Base-by-base conservation (phyloP, 1,139 yeast genomes). In the Saccharomyces hybrid region DNA sequence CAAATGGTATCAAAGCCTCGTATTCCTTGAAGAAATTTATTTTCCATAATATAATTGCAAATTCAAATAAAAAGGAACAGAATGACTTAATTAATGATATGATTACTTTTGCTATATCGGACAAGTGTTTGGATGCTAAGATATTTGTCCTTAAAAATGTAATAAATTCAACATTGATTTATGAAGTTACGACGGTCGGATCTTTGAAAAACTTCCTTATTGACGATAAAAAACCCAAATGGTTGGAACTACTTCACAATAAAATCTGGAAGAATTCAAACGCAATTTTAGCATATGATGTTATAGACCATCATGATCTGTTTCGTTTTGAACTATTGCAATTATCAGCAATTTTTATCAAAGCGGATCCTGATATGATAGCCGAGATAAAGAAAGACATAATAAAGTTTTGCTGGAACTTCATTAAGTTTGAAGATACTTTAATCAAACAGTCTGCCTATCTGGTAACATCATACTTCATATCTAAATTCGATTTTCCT, bases 371-470 rank as follows among this genome's bases (percentile, higher is more conserved):
- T 0, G 70, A 74, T 1, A 70, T 77, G 23, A 78, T 89, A 16
- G 74, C 79, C 7, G 85, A 81, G n/a, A 79, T 82, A 60, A 79
- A 90, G 50, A 93, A 90, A 65, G 97, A 90, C 63, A 82, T 93
- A 49, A 88, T 93, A 70, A 90, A 89, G 68, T 93, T 91, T 73
- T 88, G 93, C 61, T 95, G 99, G 99, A 88, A 88, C 62, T 88
- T 85, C 65, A 86, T 93, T 65, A 89, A 89, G 63, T 73, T 91
- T 49, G 98, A 91, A 61, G 99, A 95, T 66, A 81, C 84, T 56
- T 82, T 90, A 53, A 84, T 96, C 47, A 95, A 95, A 67, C 97
- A 90, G 63, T 88, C 95, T 4, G 98, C 98, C 0, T 91, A 91
- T 68, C 90, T 90, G 42, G 83, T 95, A 1, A 89, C 95, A 1